Evolutionary conservation across 495 filamentous ascomycete species (phyloP).

Genomic region (Penicillium verhagenii): DNA sequence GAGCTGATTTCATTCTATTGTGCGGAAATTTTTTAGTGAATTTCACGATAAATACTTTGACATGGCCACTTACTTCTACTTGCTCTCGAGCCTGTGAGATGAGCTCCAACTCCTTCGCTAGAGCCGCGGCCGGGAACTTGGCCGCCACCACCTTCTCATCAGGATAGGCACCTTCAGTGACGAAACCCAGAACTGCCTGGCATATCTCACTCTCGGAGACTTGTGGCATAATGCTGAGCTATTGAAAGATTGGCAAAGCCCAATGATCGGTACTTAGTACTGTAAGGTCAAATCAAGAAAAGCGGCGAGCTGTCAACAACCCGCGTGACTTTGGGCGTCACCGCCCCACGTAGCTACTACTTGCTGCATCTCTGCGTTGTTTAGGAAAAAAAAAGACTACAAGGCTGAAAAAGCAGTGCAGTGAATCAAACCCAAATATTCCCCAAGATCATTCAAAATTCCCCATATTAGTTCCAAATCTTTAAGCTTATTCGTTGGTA

Average conservation of each 20-base stretch:
- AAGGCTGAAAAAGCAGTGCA: not conserved
- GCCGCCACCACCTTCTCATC: constrained; percentile 70
- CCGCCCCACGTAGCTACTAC: constrained; percentile 22
- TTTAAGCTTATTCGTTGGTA: not conserved
- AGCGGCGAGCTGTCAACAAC: constrained; percentile 28
- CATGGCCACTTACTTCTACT: constrained; percentile 57
- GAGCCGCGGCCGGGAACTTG: constrained; percentile 53
- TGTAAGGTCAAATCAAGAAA: not conserved
- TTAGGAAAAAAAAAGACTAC: not conserved
- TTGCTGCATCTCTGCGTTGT: not conserved
- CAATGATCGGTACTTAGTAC: not conserved
- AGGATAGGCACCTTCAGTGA: constrained; percentile 69
- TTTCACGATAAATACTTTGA: not conserved
- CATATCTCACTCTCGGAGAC: constrained; percentile 43
- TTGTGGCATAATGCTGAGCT: constrained; percentile 5
- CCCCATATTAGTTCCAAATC: not conserved
- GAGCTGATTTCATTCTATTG: constrained; percentile 66
- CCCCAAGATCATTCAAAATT: not conserved
- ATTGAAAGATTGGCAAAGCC: not conserved
- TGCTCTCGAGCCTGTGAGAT: constrained; percentile 64
- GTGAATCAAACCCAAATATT: not conserved
- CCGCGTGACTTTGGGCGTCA: constrained; percentile 31
- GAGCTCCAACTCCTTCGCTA: constrained; percentile 62
- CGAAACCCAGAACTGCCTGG: constrained; percentile 68
- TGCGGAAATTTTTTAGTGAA: not conserved